phyloP scores from a whole-genome alignment of 2,329 filamentous ascomycete species.

The Neopestalotiopsis rosae region DNA sequence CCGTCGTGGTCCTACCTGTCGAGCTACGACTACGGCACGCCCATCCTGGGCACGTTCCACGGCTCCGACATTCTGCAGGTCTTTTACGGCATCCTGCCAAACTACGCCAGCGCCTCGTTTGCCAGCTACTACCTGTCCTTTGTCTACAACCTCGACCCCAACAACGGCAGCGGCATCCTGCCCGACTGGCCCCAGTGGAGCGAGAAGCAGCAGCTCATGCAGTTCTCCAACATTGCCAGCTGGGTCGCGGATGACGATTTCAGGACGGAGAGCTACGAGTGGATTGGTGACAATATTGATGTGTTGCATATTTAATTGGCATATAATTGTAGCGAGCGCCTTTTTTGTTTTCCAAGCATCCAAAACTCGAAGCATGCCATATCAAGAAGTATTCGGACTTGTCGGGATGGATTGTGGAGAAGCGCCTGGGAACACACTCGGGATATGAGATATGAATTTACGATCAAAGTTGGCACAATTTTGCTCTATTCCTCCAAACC shows the following conservation, averaged over 20 bases:
- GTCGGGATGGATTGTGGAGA: background rate
- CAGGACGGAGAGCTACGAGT: conserved; percentile 32
- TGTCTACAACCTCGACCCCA: conserved; percentile 73
- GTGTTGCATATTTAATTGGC: conserved; percentile 18
- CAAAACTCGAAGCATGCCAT: background rate
- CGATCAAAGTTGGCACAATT: background rate
- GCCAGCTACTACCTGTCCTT: conserved; percentile 77
- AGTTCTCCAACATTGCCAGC: conserved; percentile 45
- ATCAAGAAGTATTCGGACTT: background rate
- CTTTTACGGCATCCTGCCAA: conserved; percentile 68
- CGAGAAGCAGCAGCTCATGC: conserved; percentile 52
- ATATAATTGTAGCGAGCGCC: background rate
- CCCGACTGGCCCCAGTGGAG: conserved; percentile 50
- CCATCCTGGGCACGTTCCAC: conserved; percentile 79
- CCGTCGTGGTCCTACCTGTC: conserved; percentile 77
- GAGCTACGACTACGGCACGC: conserved; percentile 73
- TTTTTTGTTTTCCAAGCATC: background rate
- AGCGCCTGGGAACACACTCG: background rate
- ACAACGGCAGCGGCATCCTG: conserved; percentile 50
- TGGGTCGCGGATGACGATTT: conserved; percentile 44
- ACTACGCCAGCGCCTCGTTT: conserved; percentile 65
- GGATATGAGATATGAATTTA: background rate
- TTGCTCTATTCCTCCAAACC: background rate
- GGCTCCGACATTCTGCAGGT: conserved; percentile 71
- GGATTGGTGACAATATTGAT: conserved; percentile 28